Conservation (phyloP, 306 rosid species). For the Quercus parvula region DNA sequence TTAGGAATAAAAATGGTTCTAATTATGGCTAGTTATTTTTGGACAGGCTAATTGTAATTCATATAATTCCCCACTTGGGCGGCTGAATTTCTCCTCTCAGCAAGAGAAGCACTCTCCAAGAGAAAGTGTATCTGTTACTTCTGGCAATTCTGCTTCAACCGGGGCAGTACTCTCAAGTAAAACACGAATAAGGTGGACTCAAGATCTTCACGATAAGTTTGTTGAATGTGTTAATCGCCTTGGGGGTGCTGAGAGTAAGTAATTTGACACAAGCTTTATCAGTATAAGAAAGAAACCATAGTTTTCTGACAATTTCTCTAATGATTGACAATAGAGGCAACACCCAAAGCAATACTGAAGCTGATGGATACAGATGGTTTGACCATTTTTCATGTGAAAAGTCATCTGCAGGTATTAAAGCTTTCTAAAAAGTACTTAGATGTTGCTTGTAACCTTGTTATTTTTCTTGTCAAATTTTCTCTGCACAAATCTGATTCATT, state of each 20-base stretch:
- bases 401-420: constrained; percentile 67
- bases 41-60: constrained; percentile 37
- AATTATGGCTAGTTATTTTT: constrained; percentile 5
- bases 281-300: neutral
- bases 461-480: neutral
- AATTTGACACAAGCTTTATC: neutral
- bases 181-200: constrained; percentile 84
- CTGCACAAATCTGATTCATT: neutral
- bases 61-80: constrained; percentile 35
- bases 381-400: constrained; percentile 85
- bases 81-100: constrained; percentile 37
- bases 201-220: constrained; percentile 90
- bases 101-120: constrained; percentile 51
- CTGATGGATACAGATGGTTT: constrained; percentile 76
- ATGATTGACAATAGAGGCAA: constrained; percentile 61
- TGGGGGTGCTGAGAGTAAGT: constrained; percentile 85
- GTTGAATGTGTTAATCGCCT: constrained; percentile 77
- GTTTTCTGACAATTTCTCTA: constrained; percentile 11
- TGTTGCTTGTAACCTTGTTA: neutral
- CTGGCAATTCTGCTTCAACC: constrained; percentile 32
- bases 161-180: constrained; percentile 44
- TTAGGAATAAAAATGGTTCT: neutral
- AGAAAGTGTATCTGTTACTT: constrained; percentile 26
- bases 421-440: neutral
- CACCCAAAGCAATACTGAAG: constrained; percentile 79